Evolutionary conservation across 164 flowering plant species (phyloP).

Genomic region (Piper longum): DNA sequence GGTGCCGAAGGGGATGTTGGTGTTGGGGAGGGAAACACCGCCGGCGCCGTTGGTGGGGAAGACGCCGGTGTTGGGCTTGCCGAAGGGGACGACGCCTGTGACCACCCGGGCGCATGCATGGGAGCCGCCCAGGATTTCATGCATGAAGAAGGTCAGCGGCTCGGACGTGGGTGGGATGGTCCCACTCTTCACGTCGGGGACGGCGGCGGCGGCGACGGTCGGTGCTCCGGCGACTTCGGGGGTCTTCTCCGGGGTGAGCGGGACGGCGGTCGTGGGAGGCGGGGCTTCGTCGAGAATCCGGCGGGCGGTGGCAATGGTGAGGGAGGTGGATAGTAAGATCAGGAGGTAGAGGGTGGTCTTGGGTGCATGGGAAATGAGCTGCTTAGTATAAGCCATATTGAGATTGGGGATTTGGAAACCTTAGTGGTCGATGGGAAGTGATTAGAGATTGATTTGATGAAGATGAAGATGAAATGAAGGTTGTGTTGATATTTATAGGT

Average conservation of each 20-base stretch:
- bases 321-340: slow-evolving; percentile 20
- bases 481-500: not conserved
- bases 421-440: not conserved
- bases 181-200: not conserved
- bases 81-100: slow-evolving; percentile 58
- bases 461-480: not conserved
- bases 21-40: slow-evolving; percentile 34
- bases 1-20: slow-evolving; percentile 13
- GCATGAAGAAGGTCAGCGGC: slow-evolving; percentile 35
- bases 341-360: slow-evolving; percentile 12
- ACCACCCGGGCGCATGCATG: slow-evolving; percentile 44
- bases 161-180: slow-evolving; percentile 1
- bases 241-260: slow-evolving; percentile 3
- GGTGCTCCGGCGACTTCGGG: slow-evolving; percentile 9
- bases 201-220: slow-evolving; percentile 5
- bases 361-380: slow-evolving; percentile 6
- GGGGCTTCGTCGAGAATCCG: slow-evolving; percentile 35
- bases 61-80: slow-evolving; percentile 58
- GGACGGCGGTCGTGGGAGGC: slow-evolving; percentile 3
- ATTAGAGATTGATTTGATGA: not conserved
- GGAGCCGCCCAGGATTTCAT: slow-evolving; percentile 36
- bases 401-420: not conserved
- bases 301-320: slow-evolving; percentile 25
- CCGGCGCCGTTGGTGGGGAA: slow-evolving; percentile 26
- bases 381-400: slow-evolving; percentile 14